These are phyloP conservation scores for Nothomitra cinnamomea DNA, from an alignment of 2,329 filamentous ascomycete species.

Conservation along the genomic window DNA sequence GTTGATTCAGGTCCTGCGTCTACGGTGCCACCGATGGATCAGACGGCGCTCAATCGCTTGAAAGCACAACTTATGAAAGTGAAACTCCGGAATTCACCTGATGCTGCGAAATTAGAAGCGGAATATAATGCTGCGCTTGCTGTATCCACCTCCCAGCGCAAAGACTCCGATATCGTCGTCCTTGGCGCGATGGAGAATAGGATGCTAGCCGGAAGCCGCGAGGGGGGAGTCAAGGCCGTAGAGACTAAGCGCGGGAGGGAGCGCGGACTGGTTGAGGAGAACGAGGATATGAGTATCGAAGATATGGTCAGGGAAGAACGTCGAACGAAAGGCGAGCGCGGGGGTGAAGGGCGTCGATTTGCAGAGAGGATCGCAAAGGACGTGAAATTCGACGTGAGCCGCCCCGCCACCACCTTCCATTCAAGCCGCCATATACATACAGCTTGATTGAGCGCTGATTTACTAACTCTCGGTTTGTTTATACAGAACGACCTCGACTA, in stretches of 20 bases:
- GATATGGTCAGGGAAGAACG: conserved; percentile 96
- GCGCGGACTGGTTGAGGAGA: conserved; percentile 71
- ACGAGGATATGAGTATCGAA: conserved; percentile 88
- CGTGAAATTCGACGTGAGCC: conserved; percentile 54
- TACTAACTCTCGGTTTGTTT: too few species aligned
- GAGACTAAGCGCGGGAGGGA: conserved; percentile 70
- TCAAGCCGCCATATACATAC: neutral
- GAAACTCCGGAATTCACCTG: conserved; percentile 61
- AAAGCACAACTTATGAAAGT: conserved; percentile 95
- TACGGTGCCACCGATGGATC: conserved; percentile 43
- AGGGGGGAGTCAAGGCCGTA: conserved; percentile 59
- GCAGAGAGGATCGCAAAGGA: conserved; percentile 93
- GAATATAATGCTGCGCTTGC: conserved; percentile 67
- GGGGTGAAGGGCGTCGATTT: conserved; percentile 65
- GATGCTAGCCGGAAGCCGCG: conserved; percentile 62
- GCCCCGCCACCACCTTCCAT: neutral
- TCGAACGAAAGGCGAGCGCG: conserved; percentile 58
- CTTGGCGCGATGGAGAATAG: conserved; percentile 80
- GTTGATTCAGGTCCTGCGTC: conserved; percentile 38
- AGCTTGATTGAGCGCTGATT: neutral
- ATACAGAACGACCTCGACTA: conserved; percentile 70
- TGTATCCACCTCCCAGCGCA: conserved; percentile 36
- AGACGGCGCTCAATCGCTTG: conserved; percentile 70
- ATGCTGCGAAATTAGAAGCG: conserved; percentile 59
- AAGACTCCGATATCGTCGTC: conserved; percentile 54